phyloP scores from a whole-genome alignment of 208 protist genomes.

The Tritrichomonas foetus region DNA sequence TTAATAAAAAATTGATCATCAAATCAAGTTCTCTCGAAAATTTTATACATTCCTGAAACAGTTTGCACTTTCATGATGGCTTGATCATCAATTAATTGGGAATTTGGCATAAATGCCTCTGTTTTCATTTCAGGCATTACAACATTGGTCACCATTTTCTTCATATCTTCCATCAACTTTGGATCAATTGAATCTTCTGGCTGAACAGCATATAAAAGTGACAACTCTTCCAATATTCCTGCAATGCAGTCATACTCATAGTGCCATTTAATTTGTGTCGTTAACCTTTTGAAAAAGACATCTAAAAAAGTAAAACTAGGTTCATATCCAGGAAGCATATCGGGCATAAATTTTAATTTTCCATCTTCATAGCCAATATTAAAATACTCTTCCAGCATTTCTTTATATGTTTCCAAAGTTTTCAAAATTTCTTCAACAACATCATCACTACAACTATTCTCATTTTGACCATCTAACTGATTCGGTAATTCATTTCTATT shows the following conservation, averaged over 20 bases:
- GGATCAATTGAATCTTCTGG: background rate
- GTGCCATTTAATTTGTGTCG: background rate
- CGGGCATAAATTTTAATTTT: background rate
- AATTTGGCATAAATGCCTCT: background rate
- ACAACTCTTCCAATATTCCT: background rate
- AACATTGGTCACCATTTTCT: background rate
- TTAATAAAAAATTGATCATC: too few species aligned
- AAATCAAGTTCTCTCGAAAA: conserved; percentile 14
- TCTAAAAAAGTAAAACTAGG: background rate
- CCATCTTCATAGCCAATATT: background rate
- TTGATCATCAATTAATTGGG: background rate
- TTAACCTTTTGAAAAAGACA: background rate
- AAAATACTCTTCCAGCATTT: background rate
- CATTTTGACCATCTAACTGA: too few species aligned
- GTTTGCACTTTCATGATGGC: background rate
- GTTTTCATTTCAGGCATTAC: background rate
- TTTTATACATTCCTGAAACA: background rate
- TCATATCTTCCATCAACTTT: background rate
- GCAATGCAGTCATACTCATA: background rate
- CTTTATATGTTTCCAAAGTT: background rate
- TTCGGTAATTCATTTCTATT: too few species aligned
- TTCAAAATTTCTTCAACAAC: background rate
- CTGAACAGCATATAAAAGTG: background rate
- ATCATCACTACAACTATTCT: too few species aligned
- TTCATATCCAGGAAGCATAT: background rate